Base-by-base conservation (phyloP, 2,329 filamentous ascomycete species). In the Botrytis fragariae region DNA sequence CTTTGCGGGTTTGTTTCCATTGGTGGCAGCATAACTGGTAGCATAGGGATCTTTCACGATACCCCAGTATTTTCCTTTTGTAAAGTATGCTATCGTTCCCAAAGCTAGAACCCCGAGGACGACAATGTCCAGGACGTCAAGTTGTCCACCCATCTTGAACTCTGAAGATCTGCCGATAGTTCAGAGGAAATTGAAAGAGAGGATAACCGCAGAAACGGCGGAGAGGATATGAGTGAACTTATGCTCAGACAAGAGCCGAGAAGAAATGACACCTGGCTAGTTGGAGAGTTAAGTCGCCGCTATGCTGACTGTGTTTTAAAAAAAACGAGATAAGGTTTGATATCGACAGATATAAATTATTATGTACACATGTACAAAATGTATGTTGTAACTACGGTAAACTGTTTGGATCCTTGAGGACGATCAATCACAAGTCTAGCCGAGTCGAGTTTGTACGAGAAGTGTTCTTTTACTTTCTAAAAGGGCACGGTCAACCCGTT, bases 41-140 rank as follows among this genome's bases (percentile, higher is more conserved):
- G 93, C 93, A 83, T 97, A 97, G 37, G 95, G 93, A 82, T 98
- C 94, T 82, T 96, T 96, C 77, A 89, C 88, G 70, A 97, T 88
- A 42, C 89, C 95, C 95, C 95, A 99, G 83, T 96, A 91, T 77
- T 92, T 96, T 80, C 96, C 96, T 83, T 99, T 99, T 78, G 96
- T 98, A 85, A 99, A 97, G 85, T 98, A 99, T 81, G 95, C 96
- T 75, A 95, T 82, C 65, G 94, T 98, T 77, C 94, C 96, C 74
- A 97, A 83, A 72, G 98, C 88, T 79, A 99, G 91, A 74, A 89
- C 89, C 75, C 90, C 89, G 77, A 99, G 92, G 87, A 99, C 96
- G 80, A 97, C 84, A 79, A 98, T 88, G 88, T 99, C 96, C 85
- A 99, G 86, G 39, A 94, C 97, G 83, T 99, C 96, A 82, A 99